A percentile compares a stretch with the other conserved stretches of the same genome.
These are phyloP conservation scores for Macrolepiota dolichaula DNA, from an alignment of 768 basidiomycete genomes.

Conservation along the genomic window DNA sequence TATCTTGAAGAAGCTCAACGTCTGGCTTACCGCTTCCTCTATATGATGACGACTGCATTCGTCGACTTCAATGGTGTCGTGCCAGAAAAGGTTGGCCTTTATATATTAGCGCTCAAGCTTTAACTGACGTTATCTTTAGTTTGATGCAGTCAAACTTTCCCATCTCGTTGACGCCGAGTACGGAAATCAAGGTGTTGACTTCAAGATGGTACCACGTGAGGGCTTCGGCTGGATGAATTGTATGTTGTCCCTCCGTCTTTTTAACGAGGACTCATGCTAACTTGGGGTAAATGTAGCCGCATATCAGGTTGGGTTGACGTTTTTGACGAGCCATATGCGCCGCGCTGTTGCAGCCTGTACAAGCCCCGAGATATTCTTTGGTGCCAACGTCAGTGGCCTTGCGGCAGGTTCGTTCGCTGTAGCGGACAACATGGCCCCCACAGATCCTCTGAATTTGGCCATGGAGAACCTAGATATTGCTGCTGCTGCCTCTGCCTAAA, in stretches of 20 bases:
- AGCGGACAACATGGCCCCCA: conserved; percentile 34
- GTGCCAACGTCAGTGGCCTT: conserved; percentile 36
- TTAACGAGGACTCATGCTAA: not conserved
- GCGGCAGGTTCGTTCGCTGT: conserved; percentile 29
- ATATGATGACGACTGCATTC: conserved; percentile 96
- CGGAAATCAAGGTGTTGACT: conserved; percentile 94
- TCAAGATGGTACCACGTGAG: conserved; percentile 95
- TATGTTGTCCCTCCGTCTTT: conserved; percentile 31
- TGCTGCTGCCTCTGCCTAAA: conserved; percentile 4
- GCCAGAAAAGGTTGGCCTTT: conserved; percentile 79
- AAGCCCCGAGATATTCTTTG: conserved; percentile 88
- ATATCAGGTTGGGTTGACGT: conserved; percentile 94
- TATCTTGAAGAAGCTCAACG: conserved; percentile 92
- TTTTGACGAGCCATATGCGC: conserved; percentile 91
- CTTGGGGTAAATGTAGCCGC: conserved; percentile 54
- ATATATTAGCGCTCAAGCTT: not conserved
- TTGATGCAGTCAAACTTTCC: conserved; percentile 93
- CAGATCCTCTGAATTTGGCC: conserved; percentile 60
- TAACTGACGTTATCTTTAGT: conserved; percentile 38
- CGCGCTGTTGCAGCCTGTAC: conserved; percentile 95
- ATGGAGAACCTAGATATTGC: conserved; percentile 52
- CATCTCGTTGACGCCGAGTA: conserved; percentile 98
- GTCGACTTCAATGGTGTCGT: conserved; percentile 98
- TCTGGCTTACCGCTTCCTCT: conserved; percentile 93
- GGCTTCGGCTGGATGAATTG: conserved; percentile 99